A percentile compares a stretch with the other conserved stretches of the same genome.
These are phyloP conservation scores for Apiospora phragmitis DNA, from an alignment of 2,329 filamentous ascomycete genomes.

Conservation along the genomic window DNA sequence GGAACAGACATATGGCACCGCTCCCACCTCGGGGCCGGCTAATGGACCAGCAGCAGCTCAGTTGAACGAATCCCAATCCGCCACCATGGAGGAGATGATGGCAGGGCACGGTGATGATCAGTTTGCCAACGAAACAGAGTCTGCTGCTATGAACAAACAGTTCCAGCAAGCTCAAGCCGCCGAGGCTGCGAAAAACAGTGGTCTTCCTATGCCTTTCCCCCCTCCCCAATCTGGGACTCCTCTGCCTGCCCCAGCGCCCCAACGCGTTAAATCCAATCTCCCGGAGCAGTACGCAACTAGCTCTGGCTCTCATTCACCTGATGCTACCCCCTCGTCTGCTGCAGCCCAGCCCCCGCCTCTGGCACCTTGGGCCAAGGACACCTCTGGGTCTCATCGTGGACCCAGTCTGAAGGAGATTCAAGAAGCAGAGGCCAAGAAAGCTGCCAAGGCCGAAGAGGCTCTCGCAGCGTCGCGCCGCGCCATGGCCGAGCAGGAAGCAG, in stretches of 20 bases:
- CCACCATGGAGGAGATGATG: conserved; percentile 15
- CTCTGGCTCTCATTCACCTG: conserved; percentile 79
- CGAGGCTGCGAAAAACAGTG: conserved; percentile 58
- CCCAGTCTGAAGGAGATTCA: conserved; percentile 96
- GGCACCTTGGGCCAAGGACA: conserved; percentile 94
- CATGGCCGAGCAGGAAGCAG: conserved; percentile 76
- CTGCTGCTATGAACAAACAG: conserved; percentile 48
- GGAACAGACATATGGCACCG: conserved; percentile 24
- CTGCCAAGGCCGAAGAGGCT: conserved; percentile 82
- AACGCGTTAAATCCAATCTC: conserved; percentile 79
- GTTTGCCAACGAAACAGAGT: conserved; percentile 23
- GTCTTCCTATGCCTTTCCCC: conserved; percentile 75
- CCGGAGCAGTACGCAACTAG: conserved; percentile 66
- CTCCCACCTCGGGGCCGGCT: conserved; percentile 17
- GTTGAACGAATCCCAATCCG: background rate
- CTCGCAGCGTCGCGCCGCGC: conserved; percentile 77
- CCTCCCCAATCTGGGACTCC: conserved; percentile 76
- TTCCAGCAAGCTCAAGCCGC: conserved; percentile 59
- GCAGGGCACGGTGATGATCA: conserved; percentile 16
- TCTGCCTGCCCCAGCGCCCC: conserved; percentile 84
- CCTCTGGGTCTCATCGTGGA: conserved; percentile 70
- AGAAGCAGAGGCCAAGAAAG: conserved; percentile 89
- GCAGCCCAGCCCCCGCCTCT: conserved; percentile 65
- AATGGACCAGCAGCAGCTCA: conserved; percentile 15
- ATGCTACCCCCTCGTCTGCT: conserved; percentile 41